Conservation (phyloP, 225 moss, liverwort and hornwort genomes). For the Straminergon stramineum region DNA sequence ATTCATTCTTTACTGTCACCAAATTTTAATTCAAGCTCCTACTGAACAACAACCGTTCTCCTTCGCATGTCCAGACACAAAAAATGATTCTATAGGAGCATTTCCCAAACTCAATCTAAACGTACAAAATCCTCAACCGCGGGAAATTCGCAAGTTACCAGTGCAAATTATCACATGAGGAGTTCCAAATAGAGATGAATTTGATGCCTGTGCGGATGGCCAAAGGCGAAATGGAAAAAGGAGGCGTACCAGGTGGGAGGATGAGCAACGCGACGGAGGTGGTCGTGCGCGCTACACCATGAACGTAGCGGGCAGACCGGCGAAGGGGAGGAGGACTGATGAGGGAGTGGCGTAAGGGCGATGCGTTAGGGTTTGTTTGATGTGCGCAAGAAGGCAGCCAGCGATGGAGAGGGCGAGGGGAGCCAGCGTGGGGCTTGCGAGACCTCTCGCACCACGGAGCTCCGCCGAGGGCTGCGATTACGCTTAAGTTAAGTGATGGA, state of each 20-base stretch:
- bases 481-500: not conserved
- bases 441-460: not conserved
- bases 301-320: not conserved
- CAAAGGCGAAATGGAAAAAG: too few relatives aligned
- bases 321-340: not conserved
- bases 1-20: not conserved
- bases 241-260: not conserved
- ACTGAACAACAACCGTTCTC: not conserved
- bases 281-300: not conserved
- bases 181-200: not conserved
- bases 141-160: not conserved
- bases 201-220: not conserved
- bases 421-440: constrained; percentile 6
- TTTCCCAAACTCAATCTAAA: not conserved
- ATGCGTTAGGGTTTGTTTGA: not conserved
- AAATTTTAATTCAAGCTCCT: not conserved
- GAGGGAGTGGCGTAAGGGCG: not conserved
- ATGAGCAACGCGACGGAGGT: not conserved
- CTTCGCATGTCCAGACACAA: not conserved
- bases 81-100: not conserved
- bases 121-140: not conserved
- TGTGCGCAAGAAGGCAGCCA: not conserved
- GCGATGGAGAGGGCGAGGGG: not conserved
- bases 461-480: constrained; percentile 4
- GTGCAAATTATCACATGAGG: not conserved